phyloP scores from a whole-genome alignment of 2,329 filamentous ascomycete genomes.

The Aspergillus sp. region DNA sequence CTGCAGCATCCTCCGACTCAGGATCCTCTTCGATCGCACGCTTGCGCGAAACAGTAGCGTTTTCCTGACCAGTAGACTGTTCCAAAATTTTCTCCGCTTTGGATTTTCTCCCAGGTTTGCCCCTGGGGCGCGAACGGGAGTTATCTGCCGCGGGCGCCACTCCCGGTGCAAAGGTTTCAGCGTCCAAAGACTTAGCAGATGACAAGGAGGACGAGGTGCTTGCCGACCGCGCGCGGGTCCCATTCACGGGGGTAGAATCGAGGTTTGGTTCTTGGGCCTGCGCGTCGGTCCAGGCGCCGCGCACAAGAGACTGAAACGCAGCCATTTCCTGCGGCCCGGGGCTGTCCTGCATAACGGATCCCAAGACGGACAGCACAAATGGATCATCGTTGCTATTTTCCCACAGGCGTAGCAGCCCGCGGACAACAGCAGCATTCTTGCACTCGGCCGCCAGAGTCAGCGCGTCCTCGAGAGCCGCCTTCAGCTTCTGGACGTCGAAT shows the following conservation, averaged over 20 bases:
- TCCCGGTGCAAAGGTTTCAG: constrained; percentile 21
- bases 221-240: constrained; percentile 15
- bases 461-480: constrained; percentile 17
- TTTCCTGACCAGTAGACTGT: constrained; percentile 8
- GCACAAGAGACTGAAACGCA: constrained; percentile 23
- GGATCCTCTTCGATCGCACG: constrained; percentile 20
- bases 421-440: constrained; percentile 19
- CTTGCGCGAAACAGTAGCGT: constrained; percentile 18
- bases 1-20: constrained; percentile 16
- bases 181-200: constrained; percentile 29
- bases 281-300: constrained; percentile 17
- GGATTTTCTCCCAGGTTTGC: constrained; percentile 17
- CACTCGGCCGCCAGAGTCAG: constrained; percentile 19
- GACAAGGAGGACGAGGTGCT: constrained; percentile 31
- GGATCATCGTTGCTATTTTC: constrained; percentile 20
- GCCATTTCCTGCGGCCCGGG: constrained; percentile 17
- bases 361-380: constrained; percentile 21
- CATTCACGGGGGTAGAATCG: constrained; percentile 4
- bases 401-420: constrained; percentile 21
- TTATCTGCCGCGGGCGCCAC: constrained; percentile 9
- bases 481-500: constrained; percentile 20
- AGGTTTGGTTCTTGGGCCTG: constrained; percentile 6
- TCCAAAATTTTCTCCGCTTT: constrained; percentile 11
- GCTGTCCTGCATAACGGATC: constrained; percentile 19
- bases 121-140: constrained; percentile 11